Evolutionary conservation across 257 asterid genomes (phyloP).

Genomic region (Lycium ferocissimum): DNA sequence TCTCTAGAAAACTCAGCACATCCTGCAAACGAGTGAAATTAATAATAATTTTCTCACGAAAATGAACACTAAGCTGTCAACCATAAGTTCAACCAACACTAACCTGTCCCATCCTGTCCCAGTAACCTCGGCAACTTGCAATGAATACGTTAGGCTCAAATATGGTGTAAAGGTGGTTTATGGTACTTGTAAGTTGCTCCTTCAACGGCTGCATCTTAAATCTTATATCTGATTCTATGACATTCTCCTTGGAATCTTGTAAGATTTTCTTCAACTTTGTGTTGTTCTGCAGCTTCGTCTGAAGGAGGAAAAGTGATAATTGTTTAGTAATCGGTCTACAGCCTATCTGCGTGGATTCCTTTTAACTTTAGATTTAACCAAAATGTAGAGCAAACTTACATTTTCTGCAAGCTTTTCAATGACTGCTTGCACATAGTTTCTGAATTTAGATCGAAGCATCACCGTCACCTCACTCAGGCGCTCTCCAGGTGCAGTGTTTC

Average conservation of each 20-base stretch:
- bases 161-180: constrained; percentile 51
- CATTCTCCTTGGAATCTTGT: constrained; percentile 54
- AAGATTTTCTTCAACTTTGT: constrained; percentile 59
- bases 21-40: constrained; percentile 39
- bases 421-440: constrained; percentile 61
- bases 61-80: background rate
- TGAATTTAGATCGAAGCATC: constrained; percentile 62
- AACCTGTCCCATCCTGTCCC: constrained; percentile 67
- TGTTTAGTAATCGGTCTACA: background rate
- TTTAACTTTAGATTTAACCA: background rate
- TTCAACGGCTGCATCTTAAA: constrained; percentile 55
- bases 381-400: constrained; percentile 42
- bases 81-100: background rate
- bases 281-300: constrained; percentile 53
- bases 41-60: background rate
- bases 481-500: constrained; percentile 56
- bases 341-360: background rate
- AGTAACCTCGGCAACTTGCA: constrained; percentile 57
- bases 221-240: constrained; percentile 53
- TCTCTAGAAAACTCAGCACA: constrained; percentile 54
- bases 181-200: constrained; percentile 51
- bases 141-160: constrained; percentile 54
- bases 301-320: background rate
- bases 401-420: constrained; percentile 61
- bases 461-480: constrained; percentile 59